phyloP scores from a whole-genome alignment of 2,329 filamentous ascomycete species.

The Colletotrichum cuscutae region DNA sequence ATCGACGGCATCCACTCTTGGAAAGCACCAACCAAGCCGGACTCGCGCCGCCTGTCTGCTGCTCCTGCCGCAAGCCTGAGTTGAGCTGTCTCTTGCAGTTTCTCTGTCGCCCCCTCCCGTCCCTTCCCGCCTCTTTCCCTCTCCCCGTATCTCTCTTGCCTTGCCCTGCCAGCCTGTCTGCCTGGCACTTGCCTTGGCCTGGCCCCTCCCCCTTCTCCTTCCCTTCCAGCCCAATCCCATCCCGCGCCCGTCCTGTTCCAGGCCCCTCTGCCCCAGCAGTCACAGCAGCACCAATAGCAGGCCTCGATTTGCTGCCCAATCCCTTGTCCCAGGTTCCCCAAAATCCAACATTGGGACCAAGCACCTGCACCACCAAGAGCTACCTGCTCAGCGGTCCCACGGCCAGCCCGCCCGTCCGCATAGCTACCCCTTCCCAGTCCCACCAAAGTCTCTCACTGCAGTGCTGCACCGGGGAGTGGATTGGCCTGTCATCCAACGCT shows the following conservation, averaged over 20 bases:
- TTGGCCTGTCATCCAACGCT: neutral
- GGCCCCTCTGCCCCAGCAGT: neutral
- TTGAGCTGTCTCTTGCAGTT: neutral
- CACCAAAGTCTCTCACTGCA: neutral
- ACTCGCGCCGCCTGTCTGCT: conserved; percentile 8
- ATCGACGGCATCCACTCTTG: conserved; percentile 21
- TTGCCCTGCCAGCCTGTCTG: neutral
- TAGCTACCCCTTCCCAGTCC: conserved; percentile 4
- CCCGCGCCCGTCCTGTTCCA: neutral
- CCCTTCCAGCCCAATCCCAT: conserved; percentile 9
- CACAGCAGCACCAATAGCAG: conserved; percentile 2
- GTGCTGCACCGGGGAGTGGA: neutral
- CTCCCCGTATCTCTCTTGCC: neutral
- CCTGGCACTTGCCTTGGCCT: neutral
- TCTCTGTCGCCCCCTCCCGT: neutral
- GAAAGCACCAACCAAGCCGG: conserved; percentile 24
- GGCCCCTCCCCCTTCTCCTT: neutral
- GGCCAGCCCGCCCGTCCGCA: conserved; percentile 5
- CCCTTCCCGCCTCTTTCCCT: neutral
- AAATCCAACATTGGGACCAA: neutral
- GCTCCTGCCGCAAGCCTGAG: too few species aligned
- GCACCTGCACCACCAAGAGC: neutral
- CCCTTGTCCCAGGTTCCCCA: neutral
- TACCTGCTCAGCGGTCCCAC: neutral
- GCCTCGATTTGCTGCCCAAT: neutral